Evolutionary conservation across 1,284 basidiomycete genomes (phyloP).

Genomic region (Rhodotorula sp.): DNA sequence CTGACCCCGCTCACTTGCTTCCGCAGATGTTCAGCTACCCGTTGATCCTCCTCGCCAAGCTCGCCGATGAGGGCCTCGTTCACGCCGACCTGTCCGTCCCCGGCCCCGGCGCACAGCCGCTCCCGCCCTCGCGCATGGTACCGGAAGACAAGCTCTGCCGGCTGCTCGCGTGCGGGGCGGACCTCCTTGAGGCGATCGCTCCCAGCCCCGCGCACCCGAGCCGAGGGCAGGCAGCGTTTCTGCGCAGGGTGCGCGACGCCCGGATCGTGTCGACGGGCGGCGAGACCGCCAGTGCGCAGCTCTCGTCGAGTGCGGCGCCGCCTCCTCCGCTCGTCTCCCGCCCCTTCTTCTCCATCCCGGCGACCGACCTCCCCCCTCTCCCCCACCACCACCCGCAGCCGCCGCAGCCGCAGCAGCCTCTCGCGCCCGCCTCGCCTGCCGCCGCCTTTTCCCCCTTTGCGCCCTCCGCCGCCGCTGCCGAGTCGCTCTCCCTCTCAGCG

Average conservation of each 20-base stretch:
- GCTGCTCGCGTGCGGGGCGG: conserved; percentile 37
- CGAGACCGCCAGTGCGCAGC: not conserved
- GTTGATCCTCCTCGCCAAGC: conserved; percentile 37
- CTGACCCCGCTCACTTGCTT: not conserved
- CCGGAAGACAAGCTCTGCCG: conserved; percentile 39
- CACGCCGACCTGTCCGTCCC: conserved; percentile 32
- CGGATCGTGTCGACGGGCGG: conserved; percentile 18
- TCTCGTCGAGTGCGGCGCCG: not conserved
- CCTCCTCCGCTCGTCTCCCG: not conserved
- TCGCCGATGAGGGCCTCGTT: conserved; percentile 40
- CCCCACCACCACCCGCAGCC: not conserved
- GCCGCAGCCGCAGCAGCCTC: not conserved
- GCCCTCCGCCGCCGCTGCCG: not conserved
- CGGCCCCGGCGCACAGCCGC: conserved; percentile 4
- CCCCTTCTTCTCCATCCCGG: too few relatives aligned
- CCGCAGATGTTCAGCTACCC: conserved; percentile 34
- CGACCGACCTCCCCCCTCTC: not conserved
- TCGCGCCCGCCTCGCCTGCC: not conserved
- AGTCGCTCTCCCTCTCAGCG: not conserved
- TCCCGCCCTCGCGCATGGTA: conserved; percentile 14
- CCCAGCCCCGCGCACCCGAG: conserved; percentile 32
- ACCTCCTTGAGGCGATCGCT: conserved; percentile 38
- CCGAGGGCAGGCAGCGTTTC: conserved; percentile 35
- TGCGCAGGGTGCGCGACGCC: conserved; percentile 34
- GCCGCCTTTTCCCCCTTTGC: not conserved